Evolutionary conservation across 2,329 filamentous ascomycete species (phyloP), one percentile per base, ranked within the genome.

Genomic region (Amphichorda felina): DNA sequence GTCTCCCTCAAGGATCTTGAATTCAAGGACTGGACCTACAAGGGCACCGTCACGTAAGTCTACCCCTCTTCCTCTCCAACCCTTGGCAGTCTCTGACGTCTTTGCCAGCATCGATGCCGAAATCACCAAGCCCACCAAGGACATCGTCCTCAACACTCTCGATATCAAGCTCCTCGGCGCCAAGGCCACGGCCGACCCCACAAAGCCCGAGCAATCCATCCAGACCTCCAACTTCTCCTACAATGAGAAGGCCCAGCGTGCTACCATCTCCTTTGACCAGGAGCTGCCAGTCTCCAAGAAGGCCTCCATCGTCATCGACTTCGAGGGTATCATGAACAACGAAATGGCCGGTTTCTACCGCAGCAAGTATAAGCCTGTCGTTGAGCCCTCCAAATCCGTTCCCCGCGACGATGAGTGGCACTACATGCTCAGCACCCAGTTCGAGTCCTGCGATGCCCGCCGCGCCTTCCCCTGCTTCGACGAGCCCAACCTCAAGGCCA

Each of bases 381-480:
- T 72, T 27, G 66, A 81, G 24, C 74, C 87, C 6, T 72, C 82
- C 33, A 64, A 78, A 29, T 87, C 84, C 10, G 87, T 94, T 2
- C 83, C 87, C 19, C 81, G 70, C 51, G 86, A 79, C 43, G 68
- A 69, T 32, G 68, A 77, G 48, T 74, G 68, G 53, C 72, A 76
- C 56, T 72, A 73, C 53, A 88, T 89, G 83, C 68, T 94, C 59
- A 94, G 85, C 65, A 98, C 91, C 33, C 91, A 98, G 56, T 98
- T 98, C 53, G 91, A 98, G 66, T 82, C 88, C 31, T 94, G 87
- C 51, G 91, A 98, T 61, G 91, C 91, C 41, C 81, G 91, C 44
- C 74, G 88, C 45, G 89, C 91, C 8, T 95, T 98, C 62, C 91
- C 91, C 33, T 98, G 91, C 64, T 96, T 96, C 52, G 91, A 98